Percentiles rank a stretch among this genome's conserved stretches.
phyloP scores from a whole-genome alignment of 129 eudicot genomes.

The Escallonia rubra region DNA sequence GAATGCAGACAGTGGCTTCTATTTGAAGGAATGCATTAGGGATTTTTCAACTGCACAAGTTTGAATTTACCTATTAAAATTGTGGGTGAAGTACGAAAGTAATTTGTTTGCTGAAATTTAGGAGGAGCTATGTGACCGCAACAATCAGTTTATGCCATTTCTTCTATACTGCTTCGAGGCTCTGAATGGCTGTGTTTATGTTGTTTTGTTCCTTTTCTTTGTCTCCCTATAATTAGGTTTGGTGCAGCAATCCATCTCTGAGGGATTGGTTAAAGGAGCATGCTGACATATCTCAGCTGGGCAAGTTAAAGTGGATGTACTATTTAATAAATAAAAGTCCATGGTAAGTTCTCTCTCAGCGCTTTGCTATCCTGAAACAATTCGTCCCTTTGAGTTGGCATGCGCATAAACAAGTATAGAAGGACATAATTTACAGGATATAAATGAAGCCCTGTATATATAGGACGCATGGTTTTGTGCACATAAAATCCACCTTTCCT shows the following conservation, averaged over 20 bases:
- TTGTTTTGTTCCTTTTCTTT: background rate
- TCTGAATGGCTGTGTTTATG: background rate
- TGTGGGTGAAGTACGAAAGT: too few relatives aligned
- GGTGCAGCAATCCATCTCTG: conserved; percentile 76
- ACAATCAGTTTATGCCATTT: background rate
- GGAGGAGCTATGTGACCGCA: background rate
- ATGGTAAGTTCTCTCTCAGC: conserved; percentile 45
- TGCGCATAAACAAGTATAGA: too few relatives aligned
- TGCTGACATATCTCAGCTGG: conserved; percentile 50
- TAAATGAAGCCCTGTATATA: too few relatives aligned
- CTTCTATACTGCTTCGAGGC: background rate
- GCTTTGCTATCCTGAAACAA: too few relatives aligned
- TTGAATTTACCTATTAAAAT: background rate
- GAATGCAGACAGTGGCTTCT: background rate
- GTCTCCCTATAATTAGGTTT: conserved; percentile 46
- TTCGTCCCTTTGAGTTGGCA: too few relatives aligned
- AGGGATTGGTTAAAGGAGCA: conserved; percentile 72
- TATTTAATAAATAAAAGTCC: conserved; percentile 82
- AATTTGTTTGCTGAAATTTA: too few relatives aligned
- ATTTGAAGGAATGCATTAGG: background rate
- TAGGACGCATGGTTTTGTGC: too few relatives aligned
- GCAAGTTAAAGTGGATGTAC: conserved; percentile 77
- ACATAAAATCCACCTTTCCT: too few relatives aligned
- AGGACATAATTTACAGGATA: too few relatives aligned
- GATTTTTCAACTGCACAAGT: background rate